Conservation (phyloP, 73 alveolate genomes). For the Paramecium octaurelia region DNA sequence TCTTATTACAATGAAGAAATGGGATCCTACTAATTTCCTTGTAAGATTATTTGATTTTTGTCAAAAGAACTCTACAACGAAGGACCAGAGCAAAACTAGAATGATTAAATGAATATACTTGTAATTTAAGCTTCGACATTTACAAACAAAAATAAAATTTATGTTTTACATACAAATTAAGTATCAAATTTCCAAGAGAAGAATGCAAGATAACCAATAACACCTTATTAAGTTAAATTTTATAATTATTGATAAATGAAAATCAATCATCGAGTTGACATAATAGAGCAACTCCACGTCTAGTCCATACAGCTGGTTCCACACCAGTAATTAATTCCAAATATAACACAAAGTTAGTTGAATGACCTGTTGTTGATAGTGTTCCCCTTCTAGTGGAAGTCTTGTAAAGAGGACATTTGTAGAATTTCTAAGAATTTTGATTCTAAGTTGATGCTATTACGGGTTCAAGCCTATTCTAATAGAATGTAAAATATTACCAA, state of each 20-base stretch:
- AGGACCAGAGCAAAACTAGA: not conserved
- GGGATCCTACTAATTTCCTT: not conserved
- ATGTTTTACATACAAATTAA: not conserved
- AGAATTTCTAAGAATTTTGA: not conserved
- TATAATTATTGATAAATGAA: not conserved
- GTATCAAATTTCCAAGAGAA: not conserved
- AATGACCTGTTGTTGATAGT: constrained; percentile 97
- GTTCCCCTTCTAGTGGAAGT: constrained; percentile 98
- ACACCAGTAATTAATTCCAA: constrained; percentile 68
- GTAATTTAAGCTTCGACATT: not conserved
- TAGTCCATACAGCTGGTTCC: constrained; percentile 75
- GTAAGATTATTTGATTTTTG: not conserved
- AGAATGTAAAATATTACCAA: constrained; percentile 57
- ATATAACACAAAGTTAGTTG: constrained; percentile 92
- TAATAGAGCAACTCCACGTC: constrained; percentile 83
- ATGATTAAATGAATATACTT: not conserved
- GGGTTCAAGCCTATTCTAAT: constrained; percentile 60
- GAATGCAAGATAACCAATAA: not conserved
- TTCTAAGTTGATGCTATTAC: not conserved
- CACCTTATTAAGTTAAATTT: not conserved
- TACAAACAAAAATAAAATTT: constrained; percentile 5
- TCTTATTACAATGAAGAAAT: not conserved
- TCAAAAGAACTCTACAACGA: not conserved
- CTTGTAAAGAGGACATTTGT: constrained; percentile 94
- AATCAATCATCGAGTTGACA: constrained; percentile 70